These are phyloP conservation scores for Cyclotella kingstonii DNA, from an alignment of 108 stramenopile genomes.

Conservation along the genomic window DNA sequence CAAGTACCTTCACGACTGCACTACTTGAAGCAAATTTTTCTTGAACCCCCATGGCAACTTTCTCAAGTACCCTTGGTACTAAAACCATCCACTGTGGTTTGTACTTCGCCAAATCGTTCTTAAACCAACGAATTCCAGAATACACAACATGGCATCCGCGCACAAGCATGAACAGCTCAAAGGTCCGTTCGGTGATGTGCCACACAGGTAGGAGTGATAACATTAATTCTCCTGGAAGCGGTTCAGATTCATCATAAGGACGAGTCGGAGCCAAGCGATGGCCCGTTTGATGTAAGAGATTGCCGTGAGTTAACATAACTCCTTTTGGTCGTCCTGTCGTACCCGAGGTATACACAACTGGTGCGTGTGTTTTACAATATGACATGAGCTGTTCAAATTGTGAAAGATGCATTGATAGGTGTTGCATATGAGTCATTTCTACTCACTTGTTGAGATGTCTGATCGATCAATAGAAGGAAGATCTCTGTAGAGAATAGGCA, in stretches of 20 bases:
- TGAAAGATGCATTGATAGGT: neutral
- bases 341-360: conserved; percentile 92
- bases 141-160: conserved; percentile 89
- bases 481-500: conserved; percentile 29
- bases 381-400: neutral
- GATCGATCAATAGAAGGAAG: conserved; percentile 54
- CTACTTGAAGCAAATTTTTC: conserved; percentile 85
- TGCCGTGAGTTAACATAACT: conserved; percentile 97
- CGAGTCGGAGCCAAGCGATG: conserved; percentile 72
- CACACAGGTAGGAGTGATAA: conserved; percentile 84
- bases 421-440: neutral
- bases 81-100: conserved; percentile 91
- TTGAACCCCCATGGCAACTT: conserved; percentile 85
- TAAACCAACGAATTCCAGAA: conserved; percentile 86
- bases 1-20: conserved; percentile 64
- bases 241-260: conserved; percentile 75
- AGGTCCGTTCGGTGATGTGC: conserved; percentile 91
- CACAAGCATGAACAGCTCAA: conserved; percentile 81
- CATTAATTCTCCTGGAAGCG: conserved; percentile 83
- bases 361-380: neutral
- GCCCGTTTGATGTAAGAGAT: conserved; percentile 83
- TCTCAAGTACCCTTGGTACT: conserved; percentile 92
- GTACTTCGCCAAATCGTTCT: conserved; percentile 90
- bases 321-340: conserved; percentile 97
- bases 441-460: conserved; percentile 81